phyloP scores from a whole-genome alignment of 768 basidiomycete species.

The Tulasnella calospora region DNA sequence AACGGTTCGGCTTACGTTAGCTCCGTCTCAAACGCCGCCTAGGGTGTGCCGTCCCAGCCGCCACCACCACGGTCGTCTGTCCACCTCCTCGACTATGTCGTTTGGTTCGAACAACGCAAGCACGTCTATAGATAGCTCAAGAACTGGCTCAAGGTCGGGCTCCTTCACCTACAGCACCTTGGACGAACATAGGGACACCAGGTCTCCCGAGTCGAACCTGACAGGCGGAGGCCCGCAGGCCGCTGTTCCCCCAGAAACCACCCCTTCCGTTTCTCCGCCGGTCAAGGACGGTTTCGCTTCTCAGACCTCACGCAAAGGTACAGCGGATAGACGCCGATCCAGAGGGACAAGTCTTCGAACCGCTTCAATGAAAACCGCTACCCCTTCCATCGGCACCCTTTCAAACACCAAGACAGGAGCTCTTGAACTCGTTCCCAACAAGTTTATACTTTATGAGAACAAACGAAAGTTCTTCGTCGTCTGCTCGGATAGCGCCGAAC shows the following conservation, averaged over 20 bases:
- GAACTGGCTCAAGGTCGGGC: neutral
- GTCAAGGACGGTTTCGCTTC: neutral
- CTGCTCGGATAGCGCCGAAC: slow-evolving; percentile 82
- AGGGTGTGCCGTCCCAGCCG: neutral
- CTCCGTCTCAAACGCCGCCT: neutral
- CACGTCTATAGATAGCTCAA: neutral
- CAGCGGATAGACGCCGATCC: neutral
- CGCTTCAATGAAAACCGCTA: neutral
- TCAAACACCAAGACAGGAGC: neutral
- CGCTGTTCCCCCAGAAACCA: neutral
- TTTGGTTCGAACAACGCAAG: neutral
- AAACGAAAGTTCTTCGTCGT: slow-evolving; percentile 85
- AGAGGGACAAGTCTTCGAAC: neutral
- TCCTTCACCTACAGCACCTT: neutral
- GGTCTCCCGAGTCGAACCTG: neutral
- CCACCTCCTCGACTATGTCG: neutral
- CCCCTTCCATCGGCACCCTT: neutral
- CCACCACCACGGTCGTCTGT: neutral
- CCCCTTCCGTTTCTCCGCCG: neutral
- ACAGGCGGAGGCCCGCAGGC: neutral
- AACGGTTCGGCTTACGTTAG: neutral
- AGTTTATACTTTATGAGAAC: slow-evolving; percentile 92
- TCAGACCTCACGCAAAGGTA: neutral
- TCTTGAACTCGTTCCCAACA: slow-evolving; percentile 45
- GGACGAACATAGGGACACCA: neutral